Evolutionary conservation across 2,329 filamentous ascomycete species (phyloP).

Genomic region (Mollisiaceae sp.): DNA sequence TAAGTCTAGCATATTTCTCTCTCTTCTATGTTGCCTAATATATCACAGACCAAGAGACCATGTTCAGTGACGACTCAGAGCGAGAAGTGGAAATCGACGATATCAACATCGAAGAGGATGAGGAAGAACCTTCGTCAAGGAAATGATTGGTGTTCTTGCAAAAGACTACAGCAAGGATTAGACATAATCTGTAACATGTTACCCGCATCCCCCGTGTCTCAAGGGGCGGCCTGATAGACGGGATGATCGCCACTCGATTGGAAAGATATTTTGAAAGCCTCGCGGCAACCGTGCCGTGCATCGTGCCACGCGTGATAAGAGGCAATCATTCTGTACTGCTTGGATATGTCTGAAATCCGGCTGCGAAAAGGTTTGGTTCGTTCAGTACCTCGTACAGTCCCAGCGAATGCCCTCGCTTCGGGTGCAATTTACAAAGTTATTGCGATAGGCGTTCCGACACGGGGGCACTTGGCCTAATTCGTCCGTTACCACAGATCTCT

Average conservation of each 20-base stretch:
- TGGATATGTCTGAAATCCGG: background rate
- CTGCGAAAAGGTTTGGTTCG: background rate
- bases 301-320: conserved; percentile 11
- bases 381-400: background rate
- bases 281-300: background rate
- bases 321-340: background rate
- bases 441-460: conserved; percentile 2
- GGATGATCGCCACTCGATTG: conserved; percentile 16
- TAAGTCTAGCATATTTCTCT: conserved; percentile 50
- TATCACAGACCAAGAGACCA: conserved; percentile 63
- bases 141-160: conserved; percentile 5
- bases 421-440: background rate
- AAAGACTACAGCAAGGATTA: conserved; percentile 13
- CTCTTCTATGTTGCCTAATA: conserved; percentile 25
- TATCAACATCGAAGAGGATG: conserved; percentile 20
- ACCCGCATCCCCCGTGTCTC: conserved; percentile 21
- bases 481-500: background rate
- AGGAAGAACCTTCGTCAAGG: conserved; percentile 12
- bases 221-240: conserved; percentile 9
- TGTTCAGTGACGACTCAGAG: conserved; percentile 53
- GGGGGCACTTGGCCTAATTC: background rate
- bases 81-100: conserved; percentile 40
- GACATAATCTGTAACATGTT: conserved; percentile 22
- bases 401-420: background rate
- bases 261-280: conserved; percentile 12